These are phyloP conservation scores for Rubroboletus pulcherrimus DNA, from an alignment of 768 basidiomycete species.

Conservation along the genomic window DNA sequence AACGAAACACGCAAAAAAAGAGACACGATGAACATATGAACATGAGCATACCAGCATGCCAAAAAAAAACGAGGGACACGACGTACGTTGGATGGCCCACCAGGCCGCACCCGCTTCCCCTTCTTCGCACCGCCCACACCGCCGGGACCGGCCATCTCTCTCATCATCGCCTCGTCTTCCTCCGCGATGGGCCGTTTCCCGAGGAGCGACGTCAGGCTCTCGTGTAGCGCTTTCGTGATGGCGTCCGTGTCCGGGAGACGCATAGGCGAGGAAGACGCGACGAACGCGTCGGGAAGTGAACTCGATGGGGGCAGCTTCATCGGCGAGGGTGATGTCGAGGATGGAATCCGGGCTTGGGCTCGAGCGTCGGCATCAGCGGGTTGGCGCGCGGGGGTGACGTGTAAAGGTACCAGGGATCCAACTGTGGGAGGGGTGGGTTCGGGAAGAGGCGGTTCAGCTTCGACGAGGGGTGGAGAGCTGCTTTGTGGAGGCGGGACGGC, in stretches of 20 bases:
- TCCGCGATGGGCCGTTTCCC: constrained; percentile 59
- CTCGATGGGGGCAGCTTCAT: constrained; percentile 40
- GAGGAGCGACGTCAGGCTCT: constrained; percentile 63
- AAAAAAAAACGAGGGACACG: not conserved
- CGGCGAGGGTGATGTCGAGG: constrained; percentile 53
- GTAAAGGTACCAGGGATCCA: not conserved
- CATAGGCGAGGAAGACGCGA: constrained; percentile 21
- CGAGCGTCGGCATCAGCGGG: constrained; percentile 6
- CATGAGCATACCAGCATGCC: not conserved
- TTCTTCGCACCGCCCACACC: constrained; percentile 16
- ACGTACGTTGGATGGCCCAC: constrained; percentile 35
- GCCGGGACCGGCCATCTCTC: constrained; percentile 4
- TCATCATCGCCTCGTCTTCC: constrained; percentile 29
- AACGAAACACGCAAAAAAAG: not conserved
- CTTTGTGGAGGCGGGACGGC: constrained; percentile 24
- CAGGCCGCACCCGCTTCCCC: constrained; percentile 38
- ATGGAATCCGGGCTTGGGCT: constrained; percentile 44
- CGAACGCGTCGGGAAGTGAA: constrained; percentile 13
- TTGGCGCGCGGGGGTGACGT: not conserved
- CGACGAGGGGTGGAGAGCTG: constrained; percentile 23
- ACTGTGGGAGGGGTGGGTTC: not conserved
- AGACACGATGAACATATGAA: not conserved
- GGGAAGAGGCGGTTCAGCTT: constrained; percentile 1
- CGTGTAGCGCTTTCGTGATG: constrained; percentile 57
- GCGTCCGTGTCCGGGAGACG: constrained; percentile 43